Conservation (phyloP, 352 stramenopile genomes). For the Hyaloperonospora arabidopsidis region DNA sequence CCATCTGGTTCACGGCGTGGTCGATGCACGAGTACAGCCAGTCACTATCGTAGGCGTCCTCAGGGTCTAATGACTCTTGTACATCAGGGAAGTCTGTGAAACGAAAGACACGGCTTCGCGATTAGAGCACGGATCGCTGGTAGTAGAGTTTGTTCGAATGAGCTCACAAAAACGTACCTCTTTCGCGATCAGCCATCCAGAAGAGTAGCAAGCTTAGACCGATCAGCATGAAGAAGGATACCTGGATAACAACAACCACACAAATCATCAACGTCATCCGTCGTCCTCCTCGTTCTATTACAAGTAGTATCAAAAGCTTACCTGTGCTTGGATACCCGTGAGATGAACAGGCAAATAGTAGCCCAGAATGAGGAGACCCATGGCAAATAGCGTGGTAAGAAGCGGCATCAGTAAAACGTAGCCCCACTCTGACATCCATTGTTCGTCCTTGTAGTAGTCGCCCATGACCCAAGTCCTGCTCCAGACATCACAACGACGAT, state of each 20-base stretch:
- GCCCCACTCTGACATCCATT: constrained; percentile 59
- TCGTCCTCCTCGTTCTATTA: no score
- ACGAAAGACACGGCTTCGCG: constrained; percentile 1
- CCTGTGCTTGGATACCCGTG: constrained; percentile 43
- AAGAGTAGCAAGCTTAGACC: constrained; percentile 42
- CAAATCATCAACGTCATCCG: no score
- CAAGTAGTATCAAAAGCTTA: constrained; percentile 7
- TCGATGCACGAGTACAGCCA: constrained; percentile 69
- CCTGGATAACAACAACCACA: constrained; percentile 21
- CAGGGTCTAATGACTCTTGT: constrained; percentile 42
- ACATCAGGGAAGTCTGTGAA: constrained; percentile 45
- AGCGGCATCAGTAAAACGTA: constrained; percentile 53
- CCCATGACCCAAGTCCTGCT: constrained; percentile 44
- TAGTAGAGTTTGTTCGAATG: neutral
- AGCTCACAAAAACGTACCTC: constrained; percentile 21
- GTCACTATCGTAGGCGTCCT: constrained; percentile 75
- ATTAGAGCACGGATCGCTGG: neutral
- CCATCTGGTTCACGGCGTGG: constrained; percentile 76
- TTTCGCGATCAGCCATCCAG: constrained; percentile 68
- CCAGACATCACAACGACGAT: neutral
- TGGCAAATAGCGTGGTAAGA: constrained; percentile 39
- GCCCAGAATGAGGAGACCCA: constrained; percentile 55
- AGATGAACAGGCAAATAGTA: constrained; percentile 54
- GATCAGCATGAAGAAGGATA: constrained; percentile 44
- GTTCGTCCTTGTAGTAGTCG: constrained; percentile 54